phyloP scores from a whole-genome alignment of 495 filamentous ascomycete genomes.

The Neurospora sp. region DNA sequence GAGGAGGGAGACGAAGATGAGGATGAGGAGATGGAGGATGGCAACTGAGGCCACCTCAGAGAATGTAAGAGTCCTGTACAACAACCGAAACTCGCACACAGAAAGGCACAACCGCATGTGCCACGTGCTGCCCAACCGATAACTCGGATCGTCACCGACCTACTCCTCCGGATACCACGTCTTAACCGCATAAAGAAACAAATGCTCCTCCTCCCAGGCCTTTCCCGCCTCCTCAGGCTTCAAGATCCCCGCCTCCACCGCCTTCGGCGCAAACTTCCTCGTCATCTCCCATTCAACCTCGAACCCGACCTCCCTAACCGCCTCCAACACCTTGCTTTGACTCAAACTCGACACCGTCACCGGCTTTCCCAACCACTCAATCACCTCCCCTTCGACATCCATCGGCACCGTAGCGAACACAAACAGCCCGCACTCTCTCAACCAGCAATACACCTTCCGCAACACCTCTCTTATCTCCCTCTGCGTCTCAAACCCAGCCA shows the following conservation, averaged over 20 bases:
- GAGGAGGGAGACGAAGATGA: conserved; percentile 15
- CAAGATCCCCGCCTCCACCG: conserved; percentile 11
- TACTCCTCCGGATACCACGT: background rate
- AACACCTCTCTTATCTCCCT: conserved; percentile 4
- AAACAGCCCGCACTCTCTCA: conserved; percentile 12
- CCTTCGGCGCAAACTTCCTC: conserved; percentile 7
- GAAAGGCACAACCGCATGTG: background rate
- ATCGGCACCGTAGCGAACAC: conserved; percentile 10
- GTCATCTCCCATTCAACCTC: conserved; percentile 3
- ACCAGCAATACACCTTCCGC: background rate
- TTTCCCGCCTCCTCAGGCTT: background rate
- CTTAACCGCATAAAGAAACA: conserved; percentile 14
- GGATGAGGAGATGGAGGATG: conserved; percentile 14
- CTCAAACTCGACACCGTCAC: conserved; percentile 8
- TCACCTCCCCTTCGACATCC: conserved; percentile 3
- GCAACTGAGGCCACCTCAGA: conserved; percentile 10
- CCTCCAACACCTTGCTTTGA: background rate
- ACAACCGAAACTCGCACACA: background rate
- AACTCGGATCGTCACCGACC: background rate
- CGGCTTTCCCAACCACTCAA: conserved; percentile 12
- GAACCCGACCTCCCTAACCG: conserved; percentile 7
- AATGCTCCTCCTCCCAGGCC: conserved; percentile 16
- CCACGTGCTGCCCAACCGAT: background rate
- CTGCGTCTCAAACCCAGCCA: conserved; percentile 9
- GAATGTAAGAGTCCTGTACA: background rate